Evolutionary conservation across 306 rosid genomes (phyloP), one percentile per base, ranked within the genome.

Genomic region (Bauhinia variegata): DNA sequence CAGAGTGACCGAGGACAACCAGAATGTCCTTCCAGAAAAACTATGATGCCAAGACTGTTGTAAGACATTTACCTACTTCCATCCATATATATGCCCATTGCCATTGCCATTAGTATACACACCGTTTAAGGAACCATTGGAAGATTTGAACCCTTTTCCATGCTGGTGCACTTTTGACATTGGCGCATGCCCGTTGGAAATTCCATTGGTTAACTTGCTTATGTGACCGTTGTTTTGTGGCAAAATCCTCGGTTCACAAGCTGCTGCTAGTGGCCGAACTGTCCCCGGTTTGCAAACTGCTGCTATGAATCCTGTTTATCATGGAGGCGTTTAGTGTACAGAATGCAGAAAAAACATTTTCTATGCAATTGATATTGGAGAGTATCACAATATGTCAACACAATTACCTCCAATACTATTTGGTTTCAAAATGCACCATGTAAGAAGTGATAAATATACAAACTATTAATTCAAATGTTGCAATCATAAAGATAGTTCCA

Each of bases 301-400:
- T 71, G 84, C 86, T 54, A 89, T 87, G 60, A 90, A 77, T 74
- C 96, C 96, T 90, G 85, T 70, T 30, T 32, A 30, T 37, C 49
- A 30, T 58, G 48, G n/a, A 53, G 15, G 60, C 18, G 38, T 36
- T 59, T 31, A 42, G 64, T 61, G 23, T 54, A 4, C 23, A 58
- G 4, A 54, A 73, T 65, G 48, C 5, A 3, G 41, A 36, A 36
- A 36, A 2, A 8, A 5, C 41, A 36, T 0, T 36, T 36, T 36
- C 6, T 5, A 5, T 23, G 28, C 28, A 23, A 2, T 23, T 23
- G 28, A 23, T n/a, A n/a, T n/a, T n/a, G n/a, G n/a, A n/a, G 1
- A 23, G 28, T 23, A 23, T 23, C 28, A 23, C 28, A 23, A 23
- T 23, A 23, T 23, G 2, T n/a, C n/a, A n/a, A n/a, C n/a, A n/a